Conservation (phyloP, 1,139 yeast genomes). For the Hanseniaspora uvarum region DNA sequence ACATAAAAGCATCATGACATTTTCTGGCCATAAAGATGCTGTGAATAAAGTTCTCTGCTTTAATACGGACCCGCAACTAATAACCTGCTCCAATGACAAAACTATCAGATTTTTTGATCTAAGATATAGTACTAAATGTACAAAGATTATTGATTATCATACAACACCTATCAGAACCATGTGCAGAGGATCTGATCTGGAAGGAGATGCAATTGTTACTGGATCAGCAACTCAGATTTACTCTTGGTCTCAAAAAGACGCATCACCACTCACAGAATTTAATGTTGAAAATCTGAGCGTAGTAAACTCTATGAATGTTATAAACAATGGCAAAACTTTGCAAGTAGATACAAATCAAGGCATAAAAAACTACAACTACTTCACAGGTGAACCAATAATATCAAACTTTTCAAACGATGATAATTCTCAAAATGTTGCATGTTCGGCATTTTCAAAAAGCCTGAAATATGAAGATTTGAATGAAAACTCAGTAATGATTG, state of each 20-base stretch:
- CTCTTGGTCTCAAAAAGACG: slow-evolving; percentile 77
- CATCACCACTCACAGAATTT: slow-evolving; percentile 52
- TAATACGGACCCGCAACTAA: slow-evolving; percentile 70
- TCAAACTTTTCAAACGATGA: not conserved
- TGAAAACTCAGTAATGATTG: slow-evolving; percentile 65
- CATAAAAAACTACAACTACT: slow-evolving; percentile 66
- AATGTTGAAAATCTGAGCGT: slow-evolving; percentile 18
- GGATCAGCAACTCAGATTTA: slow-evolving; percentile 72
- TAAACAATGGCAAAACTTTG: slow-evolving; percentile 50
- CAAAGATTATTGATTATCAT: slow-evolving; percentile 67
- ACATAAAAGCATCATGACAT: slow-evolving; percentile 52
- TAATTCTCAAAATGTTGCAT: not conserved
- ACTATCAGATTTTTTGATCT: slow-evolving; percentile 85
- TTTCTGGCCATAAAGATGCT: slow-evolving; percentile 74
- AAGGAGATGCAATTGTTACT: slow-evolving; percentile 70
- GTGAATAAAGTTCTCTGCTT: slow-evolving; percentile 60
- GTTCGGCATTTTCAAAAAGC: slow-evolving; percentile 23
- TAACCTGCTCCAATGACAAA: slow-evolving; percentile 75
- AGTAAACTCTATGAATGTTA: slow-evolving; percentile 34
- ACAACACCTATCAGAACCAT: slow-evolving; percentile 69
- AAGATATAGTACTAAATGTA: slow-evolving; percentile 49
- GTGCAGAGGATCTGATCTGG: slow-evolving; percentile 34
- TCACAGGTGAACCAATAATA: slow-evolving; percentile 43
- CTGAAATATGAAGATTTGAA: slow-evolving; percentile 46
- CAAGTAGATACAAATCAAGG: slow-evolving; percentile 87